phyloP scores from a whole-genome alignment of 331 rosid genomes.

The Saraca asoca region DNA sequence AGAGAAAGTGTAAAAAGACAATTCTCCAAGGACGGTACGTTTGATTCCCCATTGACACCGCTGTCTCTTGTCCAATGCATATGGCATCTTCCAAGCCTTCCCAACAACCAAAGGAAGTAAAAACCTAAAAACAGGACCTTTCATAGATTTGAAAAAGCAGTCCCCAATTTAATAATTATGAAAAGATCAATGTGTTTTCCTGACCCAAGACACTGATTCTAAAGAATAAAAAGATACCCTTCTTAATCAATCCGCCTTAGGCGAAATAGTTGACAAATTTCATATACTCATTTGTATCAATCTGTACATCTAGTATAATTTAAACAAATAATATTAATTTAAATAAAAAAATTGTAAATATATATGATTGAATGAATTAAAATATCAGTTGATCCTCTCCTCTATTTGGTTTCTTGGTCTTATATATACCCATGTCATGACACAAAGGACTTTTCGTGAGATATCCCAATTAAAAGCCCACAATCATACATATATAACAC shows the following conservation, averaged over 20 bases:
- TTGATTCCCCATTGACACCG: slow-evolving; percentile 70
- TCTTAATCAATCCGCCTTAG: slow-evolving; percentile 48
- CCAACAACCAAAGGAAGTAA: slow-evolving; percentile 52
- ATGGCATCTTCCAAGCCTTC: slow-evolving; percentile 66
- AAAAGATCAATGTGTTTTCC: slow-evolving; percentile 50
- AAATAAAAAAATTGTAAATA: too few relatives aligned
- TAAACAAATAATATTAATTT: too few relatives aligned
- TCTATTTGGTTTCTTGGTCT: slow-evolving; percentile 36
- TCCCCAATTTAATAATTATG: slow-evolving; percentile 31
- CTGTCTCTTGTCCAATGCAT: slow-evolving; percentile 66
- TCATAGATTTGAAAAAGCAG: slow-evolving; percentile 39
- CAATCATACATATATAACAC: slow-evolving; percentile 12
- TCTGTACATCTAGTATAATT: too few relatives aligned
- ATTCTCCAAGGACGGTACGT: slow-evolving; percentile 61
- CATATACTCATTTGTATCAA: too few relatives aligned
- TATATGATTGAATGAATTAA: too few relatives aligned
- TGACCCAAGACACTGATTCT: slow-evolving; percentile 53
- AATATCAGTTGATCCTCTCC: slow-evolving; percentile 24
- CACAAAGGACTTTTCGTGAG: slow-evolving; percentile 47
- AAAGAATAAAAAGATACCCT: slow-evolving; percentile 62
- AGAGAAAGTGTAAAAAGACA: slow-evolving; percentile 37
- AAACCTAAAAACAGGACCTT: slow-evolving; percentile 36
- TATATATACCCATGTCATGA: slow-evolving; percentile 54
- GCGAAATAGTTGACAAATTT: background rate
- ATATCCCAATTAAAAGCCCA: slow-evolving; percentile 41